These are phyloP conservation scores for Stagonosporopsis tanaceti DNA, from an alignment of 2,329 filamentous ascomycete genomes.

Conservation along the genomic window DNA sequence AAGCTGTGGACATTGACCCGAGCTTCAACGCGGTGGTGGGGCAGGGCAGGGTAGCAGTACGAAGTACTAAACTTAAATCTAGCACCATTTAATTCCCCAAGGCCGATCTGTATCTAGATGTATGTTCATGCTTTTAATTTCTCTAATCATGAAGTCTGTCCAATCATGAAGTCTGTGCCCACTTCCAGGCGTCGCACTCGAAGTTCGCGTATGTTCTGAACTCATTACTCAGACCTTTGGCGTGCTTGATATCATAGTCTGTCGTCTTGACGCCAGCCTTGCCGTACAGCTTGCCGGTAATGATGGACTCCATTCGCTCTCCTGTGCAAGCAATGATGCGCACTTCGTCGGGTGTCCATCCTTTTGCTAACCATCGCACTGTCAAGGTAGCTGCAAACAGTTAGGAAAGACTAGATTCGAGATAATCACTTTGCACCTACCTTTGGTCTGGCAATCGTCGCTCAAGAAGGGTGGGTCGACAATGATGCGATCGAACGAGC, in stretches of 20 bases:
- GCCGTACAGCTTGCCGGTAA: slow-evolving; percentile 70
- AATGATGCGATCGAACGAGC: slow-evolving; percentile 72
- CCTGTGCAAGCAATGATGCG: slow-evolving; percentile 76
- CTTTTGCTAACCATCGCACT: slow-evolving; percentile 73
- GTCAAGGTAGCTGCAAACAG: slow-evolving; percentile 71
- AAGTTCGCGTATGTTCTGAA: slow-evolving; percentile 84
- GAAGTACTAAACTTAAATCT: too few species aligned
- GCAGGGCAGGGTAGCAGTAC: slow-evolving; percentile 28
- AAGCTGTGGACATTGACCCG: slow-evolving; percentile 17
- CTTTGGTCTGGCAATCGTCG: slow-evolving; percentile 81
- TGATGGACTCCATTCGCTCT: slow-evolving; percentile 73
- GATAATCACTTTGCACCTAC: slow-evolving; percentile 48
- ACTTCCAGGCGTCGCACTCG: slow-evolving; percentile 62
- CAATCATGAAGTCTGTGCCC: slow-evolving; percentile 31
- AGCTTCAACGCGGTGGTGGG: slow-evolving; percentile 24
- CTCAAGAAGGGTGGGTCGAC: slow-evolving; percentile 82
- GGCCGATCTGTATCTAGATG: not conserved
- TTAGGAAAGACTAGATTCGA: slow-evolving; percentile 12
- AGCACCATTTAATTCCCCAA: too few species aligned
- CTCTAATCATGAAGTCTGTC: too few species aligned
- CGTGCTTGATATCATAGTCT: slow-evolving; percentile 72
- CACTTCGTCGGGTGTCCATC: slow-evolving; percentile 48
- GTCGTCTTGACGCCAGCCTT: slow-evolving; percentile 70
- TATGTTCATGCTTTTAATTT: too few species aligned
- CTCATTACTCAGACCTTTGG: slow-evolving; percentile 79